phyloP scores from a whole-genome alignment of 1,139 yeast species.

The Kodamaea derodonti region DNA sequence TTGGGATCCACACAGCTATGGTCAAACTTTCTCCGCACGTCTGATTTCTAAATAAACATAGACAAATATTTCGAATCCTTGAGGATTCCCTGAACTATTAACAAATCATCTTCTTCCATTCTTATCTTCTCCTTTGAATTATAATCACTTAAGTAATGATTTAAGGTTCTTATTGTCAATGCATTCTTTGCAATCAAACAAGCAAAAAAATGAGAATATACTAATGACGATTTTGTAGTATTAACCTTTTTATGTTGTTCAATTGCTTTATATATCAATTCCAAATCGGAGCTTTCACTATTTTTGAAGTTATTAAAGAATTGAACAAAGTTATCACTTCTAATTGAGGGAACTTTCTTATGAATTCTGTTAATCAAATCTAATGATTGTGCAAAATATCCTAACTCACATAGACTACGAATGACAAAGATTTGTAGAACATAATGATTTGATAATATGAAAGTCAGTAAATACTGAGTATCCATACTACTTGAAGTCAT shows the following conservation, averaged over 20 bases:
- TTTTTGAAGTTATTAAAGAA: constrained; percentile 11
- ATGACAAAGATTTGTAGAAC: constrained; percentile 25
- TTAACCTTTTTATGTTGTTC: neutral
- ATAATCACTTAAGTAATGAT: neutral
- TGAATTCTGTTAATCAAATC: constrained; percentile 19
- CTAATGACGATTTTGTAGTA: neutral
- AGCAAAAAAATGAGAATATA: constrained; percentile 2
- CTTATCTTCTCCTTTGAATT: constrained; percentile 1
- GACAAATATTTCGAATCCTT: too few species aligned
- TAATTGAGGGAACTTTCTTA: constrained; percentile 9
- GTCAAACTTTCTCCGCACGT: neutral
- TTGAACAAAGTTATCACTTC: constrained; percentile 18
- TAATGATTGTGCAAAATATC: constrained; percentile 23
- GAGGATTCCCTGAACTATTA: neutral
- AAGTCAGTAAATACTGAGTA: constrained; percentile 12
- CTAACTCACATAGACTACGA: constrained; percentile 25
- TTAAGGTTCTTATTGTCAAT: neutral
- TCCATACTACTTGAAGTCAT: constrained; percentile 10
- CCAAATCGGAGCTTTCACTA: neutral
- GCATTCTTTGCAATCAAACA: constrained; percentile 1
- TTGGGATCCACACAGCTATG: neutral
- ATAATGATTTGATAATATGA: constrained; percentile 23
- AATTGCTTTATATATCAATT: neutral
- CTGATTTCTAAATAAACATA: neutral
- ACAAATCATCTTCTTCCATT: neutral